Evolutionary conservation across 2,329 filamentous ascomycete species (phyloP).

Genomic region (Xenoacremonium recifei): DNA sequence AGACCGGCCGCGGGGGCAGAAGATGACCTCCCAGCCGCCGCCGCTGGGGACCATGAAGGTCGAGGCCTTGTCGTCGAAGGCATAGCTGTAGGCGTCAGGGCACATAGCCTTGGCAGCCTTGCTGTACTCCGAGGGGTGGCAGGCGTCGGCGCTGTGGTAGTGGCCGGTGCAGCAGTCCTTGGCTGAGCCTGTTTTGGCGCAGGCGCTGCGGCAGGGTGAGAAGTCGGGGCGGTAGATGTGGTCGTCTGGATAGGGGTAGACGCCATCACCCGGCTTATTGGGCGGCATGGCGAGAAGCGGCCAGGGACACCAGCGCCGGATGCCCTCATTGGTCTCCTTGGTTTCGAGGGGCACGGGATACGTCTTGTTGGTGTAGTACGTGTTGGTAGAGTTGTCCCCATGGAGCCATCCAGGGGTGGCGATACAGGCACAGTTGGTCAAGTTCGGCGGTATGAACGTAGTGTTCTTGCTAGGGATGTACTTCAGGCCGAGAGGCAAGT

Average conservation of each 20-base stretch:
- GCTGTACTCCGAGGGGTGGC: slow-evolving; percentile 67
- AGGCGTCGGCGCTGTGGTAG: slow-evolving; percentile 62
- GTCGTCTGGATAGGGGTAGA: slow-evolving; percentile 80
- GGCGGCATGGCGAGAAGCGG: slow-evolving; percentile 69
- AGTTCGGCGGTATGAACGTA: slow-evolving; percentile 68
- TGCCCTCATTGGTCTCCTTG: slow-evolving; percentile 52
- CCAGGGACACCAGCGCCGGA: slow-evolving; percentile 78
- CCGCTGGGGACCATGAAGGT: slow-evolving; percentile 65
- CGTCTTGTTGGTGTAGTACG: slow-evolving; percentile 60
- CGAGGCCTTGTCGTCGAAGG: slow-evolving; percentile 58
- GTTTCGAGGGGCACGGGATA: slow-evolving; percentile 68
- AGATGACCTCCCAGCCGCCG: slow-evolving; percentile 74
- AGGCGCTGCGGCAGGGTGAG: slow-evolving; percentile 76
- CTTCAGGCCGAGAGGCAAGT: slow-evolving; percentile 66
- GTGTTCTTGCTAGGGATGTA: slow-evolving; percentile 61
- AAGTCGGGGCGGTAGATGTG: slow-evolving; percentile 68
- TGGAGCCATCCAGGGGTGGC: slow-evolving; percentile 65
- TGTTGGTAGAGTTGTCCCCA: slow-evolving; percentile 50
- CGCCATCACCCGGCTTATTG: slow-evolving; percentile 67
- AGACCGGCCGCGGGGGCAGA: slow-evolving; percentile 66
- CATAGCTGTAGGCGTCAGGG: slow-evolving; percentile 81
- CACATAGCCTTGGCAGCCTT: slow-evolving; percentile 71
- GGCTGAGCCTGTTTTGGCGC: slow-evolving; percentile 64
- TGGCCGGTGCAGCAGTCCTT: slow-evolving; percentile 74
- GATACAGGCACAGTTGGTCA: slow-evolving; percentile 75